phyloP scores from a whole-genome alignment of 192 early-diverging fungal genomes.

The Umbelopsis sp. region DNA sequence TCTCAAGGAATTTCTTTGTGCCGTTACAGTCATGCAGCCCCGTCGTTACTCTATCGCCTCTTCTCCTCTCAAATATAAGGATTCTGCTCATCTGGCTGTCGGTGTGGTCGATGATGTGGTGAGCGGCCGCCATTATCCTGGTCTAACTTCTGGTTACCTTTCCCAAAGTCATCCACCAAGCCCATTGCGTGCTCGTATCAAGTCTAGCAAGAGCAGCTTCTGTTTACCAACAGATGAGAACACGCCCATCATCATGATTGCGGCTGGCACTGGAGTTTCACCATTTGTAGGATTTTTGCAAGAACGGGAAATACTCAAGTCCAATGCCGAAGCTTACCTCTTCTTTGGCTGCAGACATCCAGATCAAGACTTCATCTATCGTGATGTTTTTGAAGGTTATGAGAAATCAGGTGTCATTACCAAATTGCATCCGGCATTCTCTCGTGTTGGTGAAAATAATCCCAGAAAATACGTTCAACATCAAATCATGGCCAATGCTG shows the following conservation, averaged over 20 bases:
- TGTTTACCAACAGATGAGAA: constrained; percentile 56
- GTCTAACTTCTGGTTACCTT: constrained; percentile 37
- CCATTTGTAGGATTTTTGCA: constrained; percentile 89
- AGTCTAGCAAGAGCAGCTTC: constrained; percentile 52
- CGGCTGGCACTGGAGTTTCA: constrained; percentile 90
- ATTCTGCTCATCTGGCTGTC: constrained; percentile 26
- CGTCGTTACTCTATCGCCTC: constrained; percentile 87
- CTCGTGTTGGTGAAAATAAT: constrained; percentile 50
- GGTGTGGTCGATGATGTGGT: constrained; percentile 37
- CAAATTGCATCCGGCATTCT: constrained; percentile 62
- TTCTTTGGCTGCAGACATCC: constrained; percentile 86
- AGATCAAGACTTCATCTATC: constrained; percentile 72
- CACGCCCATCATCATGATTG: constrained; percentile 83
- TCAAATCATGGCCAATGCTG: constrained; percentile 31
- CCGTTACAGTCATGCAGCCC: constrained; percentile 60
- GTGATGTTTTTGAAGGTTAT: constrained; percentile 56
- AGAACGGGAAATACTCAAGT: constrained; percentile 24
- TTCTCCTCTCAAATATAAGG: constrained; percentile 53
- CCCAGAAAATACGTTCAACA: constrained; percentile 52
- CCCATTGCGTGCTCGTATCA: constrained; percentile 25
- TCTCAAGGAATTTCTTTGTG: constrained; percentile 45
- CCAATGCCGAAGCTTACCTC: constrained; percentile 38
- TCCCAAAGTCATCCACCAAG: background rate
- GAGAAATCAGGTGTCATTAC: constrained; percentile 53
- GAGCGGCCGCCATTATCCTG: constrained; percentile 28